Evolutionary conservation across 2,329 filamentous ascomycete species (phyloP).

Genomic region (Fusarium sp.): DNA sequence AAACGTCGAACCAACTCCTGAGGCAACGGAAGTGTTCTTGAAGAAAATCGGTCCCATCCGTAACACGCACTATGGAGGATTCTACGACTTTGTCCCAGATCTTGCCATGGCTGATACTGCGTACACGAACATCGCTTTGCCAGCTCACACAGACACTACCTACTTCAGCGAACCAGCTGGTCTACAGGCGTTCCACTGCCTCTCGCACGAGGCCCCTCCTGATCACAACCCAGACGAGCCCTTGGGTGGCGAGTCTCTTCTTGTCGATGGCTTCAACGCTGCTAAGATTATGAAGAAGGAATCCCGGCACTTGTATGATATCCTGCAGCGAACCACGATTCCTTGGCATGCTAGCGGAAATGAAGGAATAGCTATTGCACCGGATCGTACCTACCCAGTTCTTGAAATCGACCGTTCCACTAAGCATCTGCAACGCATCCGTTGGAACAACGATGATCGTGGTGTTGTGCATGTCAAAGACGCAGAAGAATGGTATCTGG

Average conservation of each 20-base stretch:
- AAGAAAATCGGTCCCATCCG: slow-evolving; percentile 88
- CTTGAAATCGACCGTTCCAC: slow-evolving; percentile 67
- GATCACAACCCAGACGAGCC: slow-evolving; percentile 48
- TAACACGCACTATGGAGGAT: slow-evolving; percentile 87
- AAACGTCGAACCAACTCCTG: slow-evolving; percentile 73
- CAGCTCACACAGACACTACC: slow-evolving; percentile 92
- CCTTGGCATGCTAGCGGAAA: slow-evolving; percentile 93
- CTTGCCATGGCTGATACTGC: slow-evolving; percentile 89
- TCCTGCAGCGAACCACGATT: slow-evolving; percentile 69
- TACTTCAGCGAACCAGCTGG: slow-evolving; percentile 95
- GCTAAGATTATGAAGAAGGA: slow-evolving; percentile 70
- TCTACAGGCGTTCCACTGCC: slow-evolving; percentile 90
- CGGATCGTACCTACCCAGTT: slow-evolving; percentile 77
- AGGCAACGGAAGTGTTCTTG: slow-evolving; percentile 79
- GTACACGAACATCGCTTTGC: slow-evolving; percentile 86
- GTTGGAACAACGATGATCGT: slow-evolving; percentile 95
- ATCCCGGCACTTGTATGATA: slow-evolving; percentile 66
- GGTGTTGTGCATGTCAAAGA: slow-evolving; percentile 65
- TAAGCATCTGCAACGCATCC: slow-evolving; percentile 66
- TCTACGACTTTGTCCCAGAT: slow-evolving; percentile 88
- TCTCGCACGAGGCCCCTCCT: slow-evolving; percentile 72
- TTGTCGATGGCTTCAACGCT: slow-evolving; percentile 88
- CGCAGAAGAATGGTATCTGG: slow-evolving; percentile 78
- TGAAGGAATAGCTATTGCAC: slow-evolving; percentile 81
- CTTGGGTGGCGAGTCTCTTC: slow-evolving; percentile 79